Conservation (phyloP, 306 rosid species). For the Lathyrus tuberosus region DNA sequence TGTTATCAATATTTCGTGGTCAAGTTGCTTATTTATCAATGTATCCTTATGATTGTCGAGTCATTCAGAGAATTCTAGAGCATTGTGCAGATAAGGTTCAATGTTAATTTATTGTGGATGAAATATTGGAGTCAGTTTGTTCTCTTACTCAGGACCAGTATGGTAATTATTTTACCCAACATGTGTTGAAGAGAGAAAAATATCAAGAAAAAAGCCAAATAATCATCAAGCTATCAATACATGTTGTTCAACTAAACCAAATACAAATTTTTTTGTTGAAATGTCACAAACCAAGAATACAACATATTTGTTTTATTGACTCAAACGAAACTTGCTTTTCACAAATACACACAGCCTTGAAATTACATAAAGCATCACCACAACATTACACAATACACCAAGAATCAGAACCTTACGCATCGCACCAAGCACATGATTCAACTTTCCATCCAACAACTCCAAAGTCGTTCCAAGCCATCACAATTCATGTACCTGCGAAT, state of each 20-base stretch:
- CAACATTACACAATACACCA: too few species aligned
- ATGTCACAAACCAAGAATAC: too few species aligned
- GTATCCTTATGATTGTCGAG: conserved; percentile 73
- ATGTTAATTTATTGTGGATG: conserved; percentile 67
- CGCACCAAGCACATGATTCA: too few species aligned
- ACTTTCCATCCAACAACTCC: too few species aligned
- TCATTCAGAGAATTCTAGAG: conserved; percentile 66
- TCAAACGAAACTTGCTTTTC: too few species aligned
- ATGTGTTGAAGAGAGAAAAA: conserved; percentile 76
- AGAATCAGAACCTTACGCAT: too few species aligned
- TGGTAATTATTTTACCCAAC: conserved; percentile 74
- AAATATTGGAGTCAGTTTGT: conserved; percentile 61
- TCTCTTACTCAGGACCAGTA: conserved; percentile 66
- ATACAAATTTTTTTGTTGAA: too few species aligned
- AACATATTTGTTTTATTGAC: too few species aligned
- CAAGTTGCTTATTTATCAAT: conserved; percentile 55
- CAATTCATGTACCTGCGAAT: too few species aligned
- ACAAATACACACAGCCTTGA: too few species aligned
- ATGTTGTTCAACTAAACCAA: conserved; percentile 65
- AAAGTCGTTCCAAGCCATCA: too few species aligned
- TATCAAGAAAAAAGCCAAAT: conserved; percentile 71
- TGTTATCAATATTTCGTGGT: conserved; percentile 57
- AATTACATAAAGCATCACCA: too few species aligned
- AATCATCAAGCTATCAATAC: conserved; percentile 64
- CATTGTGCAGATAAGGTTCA: conserved; percentile 55